Conservation (phyloP, 768 basidiomycete species). For the Boletus sp. region DNA sequence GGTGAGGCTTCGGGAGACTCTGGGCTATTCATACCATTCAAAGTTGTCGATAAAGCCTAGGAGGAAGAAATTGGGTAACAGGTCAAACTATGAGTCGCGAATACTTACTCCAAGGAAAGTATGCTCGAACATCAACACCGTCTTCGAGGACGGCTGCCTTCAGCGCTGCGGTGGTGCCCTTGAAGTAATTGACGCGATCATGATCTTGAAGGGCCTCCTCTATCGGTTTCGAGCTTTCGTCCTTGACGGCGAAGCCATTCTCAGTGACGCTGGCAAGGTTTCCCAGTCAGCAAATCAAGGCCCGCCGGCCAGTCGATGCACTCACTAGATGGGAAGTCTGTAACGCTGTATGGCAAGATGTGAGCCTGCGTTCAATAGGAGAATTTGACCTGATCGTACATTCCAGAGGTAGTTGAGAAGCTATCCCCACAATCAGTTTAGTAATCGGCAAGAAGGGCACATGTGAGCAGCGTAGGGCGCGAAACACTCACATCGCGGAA, state of each 20-base stretch:
- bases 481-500: slow-evolving; percentile 53
- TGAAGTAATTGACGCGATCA: slow-evolving; percentile 69
- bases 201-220: slow-evolving; percentile 54
- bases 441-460: neutral
- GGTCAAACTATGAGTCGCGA: too few relatives aligned
- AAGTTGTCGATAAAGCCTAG: too few relatives aligned
- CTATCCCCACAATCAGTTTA: slow-evolving; percentile 22
- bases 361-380: neutral
- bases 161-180: slow-evolving; percentile 53
- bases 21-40: too few relatives aligned
- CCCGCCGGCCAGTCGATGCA: too few relatives aligned
- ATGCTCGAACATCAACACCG: too few relatives aligned
- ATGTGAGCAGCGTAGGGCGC: neutral
- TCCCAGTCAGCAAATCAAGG: too few relatives aligned
- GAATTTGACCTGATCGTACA: slow-evolving; percentile 31
- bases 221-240: slow-evolving; percentile 52
- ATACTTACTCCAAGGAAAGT: too few relatives aligned
- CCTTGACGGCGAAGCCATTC: slow-evolving; percentile 70
- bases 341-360: neutral
- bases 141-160: slow-evolving; percentile 33
- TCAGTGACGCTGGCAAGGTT: slow-evolving; percentile 40
- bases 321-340: too few relatives aligned
- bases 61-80: too few relatives aligned
- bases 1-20: too few relatives aligned
- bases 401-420: slow-evolving; percentile 72